phyloP scores from a whole-genome alignment of 495 filamentous ascomycete species.

The Peziza echinospora region DNA sequence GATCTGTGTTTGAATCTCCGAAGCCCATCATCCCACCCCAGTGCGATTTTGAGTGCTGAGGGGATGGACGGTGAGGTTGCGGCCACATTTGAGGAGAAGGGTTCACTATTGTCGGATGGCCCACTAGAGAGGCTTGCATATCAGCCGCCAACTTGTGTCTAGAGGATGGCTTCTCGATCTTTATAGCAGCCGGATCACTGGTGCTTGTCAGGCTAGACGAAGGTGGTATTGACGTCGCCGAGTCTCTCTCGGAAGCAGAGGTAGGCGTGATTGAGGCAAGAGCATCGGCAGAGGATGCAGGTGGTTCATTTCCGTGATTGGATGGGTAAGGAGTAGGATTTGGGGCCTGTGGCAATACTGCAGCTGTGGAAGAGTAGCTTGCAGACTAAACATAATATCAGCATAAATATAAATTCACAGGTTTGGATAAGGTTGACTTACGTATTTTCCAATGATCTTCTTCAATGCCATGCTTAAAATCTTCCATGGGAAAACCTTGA shows the following conservation, averaged over 20 bases:
- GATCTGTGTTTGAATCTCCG: neutral
- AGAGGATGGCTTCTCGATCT: neutral
- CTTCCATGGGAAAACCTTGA: constrained; percentile 95
- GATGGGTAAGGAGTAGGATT: neutral
- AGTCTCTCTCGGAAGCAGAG: too few relatives aligned
- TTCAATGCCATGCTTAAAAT: constrained; percentile 59
- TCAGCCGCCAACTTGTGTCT: neutral
- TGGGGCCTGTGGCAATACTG: neutral
- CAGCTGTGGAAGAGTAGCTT: constrained; percentile 16
- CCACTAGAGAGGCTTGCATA: neutral
- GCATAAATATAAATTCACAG: too few relatives aligned
- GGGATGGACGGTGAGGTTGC: neutral
- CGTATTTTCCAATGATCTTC: constrained; percentile 98
- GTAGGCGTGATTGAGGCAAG: neutral
- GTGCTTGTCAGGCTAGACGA: neutral
- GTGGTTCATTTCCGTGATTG: neutral
- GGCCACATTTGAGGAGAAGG: neutral
- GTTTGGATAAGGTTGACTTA: constrained; percentile 30
- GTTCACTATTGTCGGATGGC: neutral
- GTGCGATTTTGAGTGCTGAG: neutral
- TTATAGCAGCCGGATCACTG: neutral
- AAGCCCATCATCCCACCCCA: neutral
- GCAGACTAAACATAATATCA: constrained; percentile 19
- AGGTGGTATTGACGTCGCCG: neutral
- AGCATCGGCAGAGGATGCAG: neutral